Base-by-base conservation (phyloP, 352 stramenopile species). In the Elongisporangium prolatum region DNA sequence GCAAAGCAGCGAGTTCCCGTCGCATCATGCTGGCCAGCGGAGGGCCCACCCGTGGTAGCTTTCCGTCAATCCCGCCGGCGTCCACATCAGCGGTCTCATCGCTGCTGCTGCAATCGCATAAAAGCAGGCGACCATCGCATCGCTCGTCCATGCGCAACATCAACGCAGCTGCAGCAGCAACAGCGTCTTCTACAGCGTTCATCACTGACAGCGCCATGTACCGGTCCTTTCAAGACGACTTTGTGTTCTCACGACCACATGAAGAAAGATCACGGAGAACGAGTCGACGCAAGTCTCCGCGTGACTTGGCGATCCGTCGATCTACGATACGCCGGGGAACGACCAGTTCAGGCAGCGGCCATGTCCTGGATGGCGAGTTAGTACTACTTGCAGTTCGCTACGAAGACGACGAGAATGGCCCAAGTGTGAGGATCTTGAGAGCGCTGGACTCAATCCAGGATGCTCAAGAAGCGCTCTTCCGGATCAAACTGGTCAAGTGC, bases 211-310 rank as follows among this genome's bases (percentile, higher is more conserved):
- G 77, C 52, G 68, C 67, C 1, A 67, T 84, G 60, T 83, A 74
- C 18, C 76, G 87, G 17, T 73, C 80, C 25, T 61, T 83, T 3
- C 75, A 84, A 40, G 76, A 88, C 6, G 87, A 91, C 47, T 91
- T 86, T 52, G 79, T 88, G 18, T 91, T 86, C 54, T 88, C 81
- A 18, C 68, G 72, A 0, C 76, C 81, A 3, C 50, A 34, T 9
- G 54, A 52, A 21, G 44, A 48, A 1, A 18, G 34, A 44, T 44
- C 34, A 3, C 34, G 34, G 2, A 44, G 34, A 11, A 44, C 34
- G 34, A 44, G 34, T 44, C 34, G 34, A 16, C 34, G 34, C 34
- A 44, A 44, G 34, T 44, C 34, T 3, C 34, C 34, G 10, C 34
- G 10, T 44, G 34, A 44, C 4, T 1, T 44, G 34, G 34, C 34